phyloP scores from a whole-genome alignment of 1,284 basidiomycete genomes.

The Puccinia novopanici region DNA sequence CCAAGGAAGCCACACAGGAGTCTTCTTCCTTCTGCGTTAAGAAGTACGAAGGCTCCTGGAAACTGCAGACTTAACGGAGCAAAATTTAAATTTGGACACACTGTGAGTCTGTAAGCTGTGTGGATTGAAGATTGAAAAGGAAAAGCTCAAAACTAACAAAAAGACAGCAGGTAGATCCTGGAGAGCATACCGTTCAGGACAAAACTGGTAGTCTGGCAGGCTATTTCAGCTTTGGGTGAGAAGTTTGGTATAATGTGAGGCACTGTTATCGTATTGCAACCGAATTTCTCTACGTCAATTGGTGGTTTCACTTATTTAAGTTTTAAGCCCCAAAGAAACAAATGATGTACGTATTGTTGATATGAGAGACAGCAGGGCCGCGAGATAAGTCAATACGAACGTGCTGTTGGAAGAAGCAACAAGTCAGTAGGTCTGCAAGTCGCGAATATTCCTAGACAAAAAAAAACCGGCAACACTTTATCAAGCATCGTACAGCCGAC shows the following conservation, averaged over 20 bases:
- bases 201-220: constrained; percentile 19
- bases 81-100: not conserved
- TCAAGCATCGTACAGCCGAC: not conserved
- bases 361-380: constrained; percentile 22
- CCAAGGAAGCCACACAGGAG: constrained; percentile 25
- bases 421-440: not conserved
- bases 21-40: not conserved
- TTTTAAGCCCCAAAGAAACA: not conserved
- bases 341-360: not conserved
- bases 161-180: constrained; percentile 27
- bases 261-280: not conserved
- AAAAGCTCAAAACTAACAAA: constrained; percentile 4
- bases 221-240: constrained; percentile 8
- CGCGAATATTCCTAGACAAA: not conserved
- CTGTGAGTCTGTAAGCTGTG: not conserved
- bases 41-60: constrained; percentile 13
- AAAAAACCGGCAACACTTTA: not conserved
- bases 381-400: constrained; percentile 13
- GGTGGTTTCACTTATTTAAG: not conserved
- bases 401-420: constrained; percentile 1
- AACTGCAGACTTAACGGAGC: constrained; percentile 7
- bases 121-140: not conserved
- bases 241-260: constrained; percentile 18
- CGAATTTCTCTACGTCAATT: not conserved
- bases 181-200: constrained; percentile 12